Percentiles rank a stretch among this genome's conserved stretches.
These are phyloP conservation scores for Leptographium lundbergii DNA, from an alignment of 2,329 filamentous ascomycete species.

Conservation along the genomic window DNA sequence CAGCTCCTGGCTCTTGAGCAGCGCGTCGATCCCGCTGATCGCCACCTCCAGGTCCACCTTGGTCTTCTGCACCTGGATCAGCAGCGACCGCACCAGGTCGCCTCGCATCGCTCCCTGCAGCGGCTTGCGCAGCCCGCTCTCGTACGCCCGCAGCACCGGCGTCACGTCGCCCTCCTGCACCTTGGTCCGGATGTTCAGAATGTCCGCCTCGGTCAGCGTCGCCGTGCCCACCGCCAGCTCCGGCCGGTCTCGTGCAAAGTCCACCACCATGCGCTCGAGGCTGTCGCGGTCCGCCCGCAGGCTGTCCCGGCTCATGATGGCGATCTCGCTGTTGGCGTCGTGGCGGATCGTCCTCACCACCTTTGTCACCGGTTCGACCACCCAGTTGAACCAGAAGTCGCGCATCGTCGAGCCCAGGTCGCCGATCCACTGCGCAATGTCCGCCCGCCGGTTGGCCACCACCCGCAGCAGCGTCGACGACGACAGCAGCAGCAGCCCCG, in stretches of 20 bases:
- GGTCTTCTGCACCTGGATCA: slow-evolving; percentile 97
- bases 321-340: slow-evolving; percentile 84
- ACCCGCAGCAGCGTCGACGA: slow-evolving; percentile 79
- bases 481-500: slow-evolving; percentile 58
- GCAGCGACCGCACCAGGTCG: slow-evolving; percentile 75
- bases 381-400: slow-evolving; percentile 96
- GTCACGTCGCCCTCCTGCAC: slow-evolving; percentile 90
- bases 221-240: slow-evolving; percentile 37
- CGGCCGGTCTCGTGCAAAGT: slow-evolving; percentile 80
- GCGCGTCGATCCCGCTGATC: slow-evolving; percentile 85
- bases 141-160: slow-evolving; percentile 80
- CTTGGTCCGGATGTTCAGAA: slow-evolving; percentile 61
- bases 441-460: slow-evolving; percentile 58
- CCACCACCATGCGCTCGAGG: slow-evolving; percentile 93
- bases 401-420: slow-evolving; percentile 67
- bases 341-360: slow-evolving; percentile 87
- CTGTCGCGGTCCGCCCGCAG: slow-evolving; percentile 82
- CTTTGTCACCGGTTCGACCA: slow-evolving; percentile 71
- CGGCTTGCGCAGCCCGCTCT: slow-evolving; percentile 72
- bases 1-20: slow-evolving; percentile 91
- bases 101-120: slow-evolving; percentile 73
- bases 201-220: slow-evolving; percentile 52
- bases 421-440: slow-evolving; percentile 67
- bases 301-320: slow-evolving; percentile 90
- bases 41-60: slow-evolving; percentile 97